phyloP scores from a whole-genome alignment of 2,329 filamentous ascomycete species.

The Alternaria sp. region DNA sequence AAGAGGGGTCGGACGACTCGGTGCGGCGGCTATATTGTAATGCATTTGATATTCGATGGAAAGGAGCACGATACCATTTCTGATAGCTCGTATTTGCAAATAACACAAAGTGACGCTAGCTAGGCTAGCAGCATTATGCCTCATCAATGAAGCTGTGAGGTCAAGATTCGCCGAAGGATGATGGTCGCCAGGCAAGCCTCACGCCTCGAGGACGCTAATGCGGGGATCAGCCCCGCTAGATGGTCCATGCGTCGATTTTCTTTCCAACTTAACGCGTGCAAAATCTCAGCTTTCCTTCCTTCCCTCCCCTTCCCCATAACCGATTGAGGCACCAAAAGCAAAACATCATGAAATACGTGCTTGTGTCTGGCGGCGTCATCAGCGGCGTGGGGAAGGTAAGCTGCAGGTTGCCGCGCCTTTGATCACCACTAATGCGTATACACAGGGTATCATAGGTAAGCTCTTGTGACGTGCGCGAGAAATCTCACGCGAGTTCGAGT shows the following conservation, averaged over 20 bases:
- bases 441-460: conserved; percentile 71
- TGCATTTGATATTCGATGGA: conserved; percentile 40
- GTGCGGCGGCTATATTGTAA: conserved; percentile 32
- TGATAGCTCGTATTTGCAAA: conserved; percentile 40
- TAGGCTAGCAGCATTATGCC: neutral
- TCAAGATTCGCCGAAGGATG: conserved; percentile 27
- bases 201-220: conserved; percentile 15
- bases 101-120: conserved; percentile 12
- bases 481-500: neutral
- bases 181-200: conserved; percentile 21
- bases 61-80: conserved; percentile 48
- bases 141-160: conserved; percentile 23
- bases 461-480: conserved; percentile 7
- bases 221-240: conserved; percentile 22
- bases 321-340: conserved; percentile 51
- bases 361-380: conserved; percentile 73
- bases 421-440: conserved; percentile 33
- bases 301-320: conserved; percentile 54
- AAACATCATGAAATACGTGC: conserved; percentile 78
- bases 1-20: conserved; percentile 6
- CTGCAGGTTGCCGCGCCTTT: conserved; percentile 26
- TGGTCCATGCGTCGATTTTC: conserved; percentile 37
- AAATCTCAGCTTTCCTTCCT: conserved; percentile 40
- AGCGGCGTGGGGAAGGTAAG: conserved; percentile 58
- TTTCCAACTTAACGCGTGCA: conserved; percentile 33